phyloP scores from a whole-genome alignment of 495 filamentous ascomycete species.

The Penicillium roqueforti region DNA sequence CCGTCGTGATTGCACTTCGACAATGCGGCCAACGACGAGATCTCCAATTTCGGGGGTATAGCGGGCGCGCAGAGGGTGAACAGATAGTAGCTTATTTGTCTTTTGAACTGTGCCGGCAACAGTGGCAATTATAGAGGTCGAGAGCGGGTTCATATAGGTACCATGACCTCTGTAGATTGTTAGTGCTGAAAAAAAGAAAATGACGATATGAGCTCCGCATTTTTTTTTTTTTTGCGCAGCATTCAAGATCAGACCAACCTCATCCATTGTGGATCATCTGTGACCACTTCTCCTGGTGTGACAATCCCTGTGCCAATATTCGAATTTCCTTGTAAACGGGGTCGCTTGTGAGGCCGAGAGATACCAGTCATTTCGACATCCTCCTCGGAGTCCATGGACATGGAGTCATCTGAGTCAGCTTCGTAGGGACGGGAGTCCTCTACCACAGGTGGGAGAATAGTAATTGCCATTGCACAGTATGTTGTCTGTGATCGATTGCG shows the following conservation, averaged over 20 bases:
- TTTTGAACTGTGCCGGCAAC: slow-evolving; percentile 82
- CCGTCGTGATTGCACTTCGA: slow-evolving; percentile 80
- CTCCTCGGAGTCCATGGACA: slow-evolving; percentile 55
- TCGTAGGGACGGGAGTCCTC: slow-evolving; percentile 32
- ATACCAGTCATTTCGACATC: slow-evolving; percentile 53
- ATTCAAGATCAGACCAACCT: slow-evolving; percentile 45
- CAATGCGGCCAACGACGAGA: slow-evolving; percentile 87
- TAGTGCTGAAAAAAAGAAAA: slow-evolving; percentile 9
- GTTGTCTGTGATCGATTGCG: neutral
- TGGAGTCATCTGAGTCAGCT: slow-evolving; percentile 38
- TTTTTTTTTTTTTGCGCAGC: slow-evolving; percentile 3
- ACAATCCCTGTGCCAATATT: slow-evolving; percentile 54
- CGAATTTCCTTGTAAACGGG: slow-evolving; percentile 26
- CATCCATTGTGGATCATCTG: slow-evolving; percentile 95
- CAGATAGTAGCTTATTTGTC: slow-evolving; percentile 93
- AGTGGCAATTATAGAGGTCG: slow-evolving; percentile 72
- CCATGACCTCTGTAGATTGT: slow-evolving; percentile 65
- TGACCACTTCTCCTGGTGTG: slow-evolving; percentile 86
- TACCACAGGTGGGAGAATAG: slow-evolving; percentile 63
- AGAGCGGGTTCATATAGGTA: slow-evolving; percentile 59
- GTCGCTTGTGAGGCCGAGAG: slow-evolving; percentile 40
- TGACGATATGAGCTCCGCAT: slow-evolving; percentile 2
- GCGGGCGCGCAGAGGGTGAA: slow-evolving; percentile 82
- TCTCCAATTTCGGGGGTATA: slow-evolving; percentile 96
- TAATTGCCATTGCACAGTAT: slow-evolving; percentile 63